Evolutionary conservation across 2,329 filamentous ascomycete species (phyloP), one percentile per base, ranked within the genome.

Genomic region (Monilinia vaccinii-corymbosi): DNA sequence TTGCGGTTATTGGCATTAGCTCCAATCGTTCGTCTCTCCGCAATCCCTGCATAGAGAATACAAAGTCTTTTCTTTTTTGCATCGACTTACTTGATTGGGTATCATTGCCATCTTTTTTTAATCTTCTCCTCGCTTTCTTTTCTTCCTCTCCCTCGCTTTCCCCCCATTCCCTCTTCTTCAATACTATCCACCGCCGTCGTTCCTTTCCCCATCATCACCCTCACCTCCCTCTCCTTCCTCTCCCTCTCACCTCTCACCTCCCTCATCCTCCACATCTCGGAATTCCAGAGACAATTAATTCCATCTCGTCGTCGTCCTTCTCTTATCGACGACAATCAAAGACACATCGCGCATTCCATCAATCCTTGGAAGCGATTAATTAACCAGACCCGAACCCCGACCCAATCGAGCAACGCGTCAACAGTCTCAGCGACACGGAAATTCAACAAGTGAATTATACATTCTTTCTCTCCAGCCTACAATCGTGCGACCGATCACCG

Each of bases 231-330:
- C n/a, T 18, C n/a, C 25, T 46, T 25, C 2, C 45, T 38, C 56
- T 9, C 56, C 5, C 46, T 23, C 28, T 32, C 47, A 8, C 31
- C n/a, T 34, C 8, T 21, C 6, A 23, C 28, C 32, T 21, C 31
- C 40, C 47, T 48, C 46, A n/a, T 31, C 28, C 25, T 21, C 10
- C 23, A 38, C 23, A 32, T 16, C 47, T 21, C 47, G 18, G 18
- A 9, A 34, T 23, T 55, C 25, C 8, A 57, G 50, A 56, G 28
- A 55, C 57, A 21, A 31, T 11, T 18, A 31, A 32, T 36, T 48
- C 56, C 36, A 34, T 53, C 56, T n/a, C n/a, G n/a, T 56, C 55
- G 59, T 61, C 59, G 59, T 61, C 59, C 59, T 58, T 61, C 59
- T 45, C 58, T 61, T 61, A 61, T 58, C 59, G 59, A 51, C 47